Conservation (phyloP, 2,329 filamentous ascomycete species). For the Colletotrichum sp. region DNA sequence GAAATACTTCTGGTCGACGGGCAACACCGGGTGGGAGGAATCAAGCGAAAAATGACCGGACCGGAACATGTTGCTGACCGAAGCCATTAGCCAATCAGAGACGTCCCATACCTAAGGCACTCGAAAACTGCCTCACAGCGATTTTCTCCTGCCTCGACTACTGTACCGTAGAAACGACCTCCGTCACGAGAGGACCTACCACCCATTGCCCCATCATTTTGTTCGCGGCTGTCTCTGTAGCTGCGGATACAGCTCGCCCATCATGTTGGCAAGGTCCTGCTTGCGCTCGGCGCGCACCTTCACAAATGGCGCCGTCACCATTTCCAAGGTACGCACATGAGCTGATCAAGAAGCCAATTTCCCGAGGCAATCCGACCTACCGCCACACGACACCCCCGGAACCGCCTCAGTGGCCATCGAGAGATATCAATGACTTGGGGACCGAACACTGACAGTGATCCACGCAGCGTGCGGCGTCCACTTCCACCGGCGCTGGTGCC, state of each 20-base stretch:
- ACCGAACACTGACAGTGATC: constrained; percentile 41
- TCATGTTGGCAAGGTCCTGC: constrained; percentile 93
- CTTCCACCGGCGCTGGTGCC: constrained; percentile 74
- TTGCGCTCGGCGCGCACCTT: constrained; percentile 88
- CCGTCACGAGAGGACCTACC: constrained; percentile 26
- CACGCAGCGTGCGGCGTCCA: constrained; percentile 69
- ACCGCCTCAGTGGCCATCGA: constrained; percentile 22
- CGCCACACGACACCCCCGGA: constrained; percentile 10
- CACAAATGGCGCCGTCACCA: constrained; percentile 75
- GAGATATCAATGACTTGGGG: constrained; percentile 21
- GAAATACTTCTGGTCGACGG: constrained; percentile 7
- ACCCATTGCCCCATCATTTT: constrained; percentile 41
- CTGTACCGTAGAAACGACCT: constrained; percentile 21
- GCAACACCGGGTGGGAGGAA: constrained; percentile 7
- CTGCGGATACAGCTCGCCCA: constrained; percentile 55
- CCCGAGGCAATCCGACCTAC: constrained; percentile 36
- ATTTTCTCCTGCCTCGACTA: constrained; percentile 21
- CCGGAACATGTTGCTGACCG: constrained; percentile 18
- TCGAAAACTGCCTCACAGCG: constrained; percentile 23
- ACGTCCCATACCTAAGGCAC: constrained; percentile 19
- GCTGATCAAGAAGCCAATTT: constrained; percentile 37
- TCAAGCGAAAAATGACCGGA: constrained; percentile 14
- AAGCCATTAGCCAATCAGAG: constrained; percentile 13
- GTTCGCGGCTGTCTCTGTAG: constrained; percentile 35
- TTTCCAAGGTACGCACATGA: constrained; percentile 73